Percentiles rank a stretch among this genome's conserved stretches.
phyloP scores from a whole-genome alignment of 805 yeast species.

The Yarrowia phangngaensis region DNA sequence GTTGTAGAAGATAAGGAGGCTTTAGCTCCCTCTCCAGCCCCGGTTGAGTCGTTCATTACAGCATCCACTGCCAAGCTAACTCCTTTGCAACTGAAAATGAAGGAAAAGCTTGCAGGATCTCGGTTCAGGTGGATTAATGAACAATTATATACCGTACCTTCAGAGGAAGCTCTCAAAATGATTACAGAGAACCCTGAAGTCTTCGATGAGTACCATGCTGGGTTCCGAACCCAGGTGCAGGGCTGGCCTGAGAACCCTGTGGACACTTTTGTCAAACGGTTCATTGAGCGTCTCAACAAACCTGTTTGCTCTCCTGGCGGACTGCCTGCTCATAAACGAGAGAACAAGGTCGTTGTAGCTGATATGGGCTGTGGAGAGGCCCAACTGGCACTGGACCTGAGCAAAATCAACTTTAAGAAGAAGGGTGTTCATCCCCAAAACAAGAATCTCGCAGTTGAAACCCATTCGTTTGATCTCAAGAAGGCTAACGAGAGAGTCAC shows the following conservation, averaged over 20 bases:
- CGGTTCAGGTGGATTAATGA: constrained; percentile 98
- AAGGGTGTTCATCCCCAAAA: constrained; percentile 30
- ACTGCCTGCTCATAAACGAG: constrained; percentile 54
- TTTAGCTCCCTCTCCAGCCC: not conserved
- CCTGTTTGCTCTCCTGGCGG: constrained; percentile 96
- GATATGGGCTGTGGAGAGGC: constrained; percentile 99
- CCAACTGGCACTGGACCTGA: constrained; percentile 66
- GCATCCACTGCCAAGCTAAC: constrained; percentile 31
- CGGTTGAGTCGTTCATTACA: constrained; percentile 13
- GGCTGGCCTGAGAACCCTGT: constrained; percentile 99
- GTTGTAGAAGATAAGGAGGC: constrained; percentile 31
- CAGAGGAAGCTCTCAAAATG: constrained; percentile 69
- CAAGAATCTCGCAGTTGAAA: constrained; percentile 42
- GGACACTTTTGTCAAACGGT: constrained; percentile 74
- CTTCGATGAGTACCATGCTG: constrained; percentile 92
- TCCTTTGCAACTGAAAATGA: constrained; percentile 78
- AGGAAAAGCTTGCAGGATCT: constrained; percentile 90
- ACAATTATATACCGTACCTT: constrained; percentile 83
- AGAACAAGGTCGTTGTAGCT: constrained; percentile 71
- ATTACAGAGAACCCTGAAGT: constrained; percentile 78
- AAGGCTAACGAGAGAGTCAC: constrained; percentile 86
- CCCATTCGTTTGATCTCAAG: constrained; percentile 88
- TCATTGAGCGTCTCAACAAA: constrained; percentile 48
- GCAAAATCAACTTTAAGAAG: constrained; percentile 41
- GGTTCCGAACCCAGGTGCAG: constrained; percentile 91